These are phyloP conservation scores for Phialophora expanda DNA, from an alignment of 2,329 filamentous ascomycete genomes.

Conservation along the genomic window DNA sequence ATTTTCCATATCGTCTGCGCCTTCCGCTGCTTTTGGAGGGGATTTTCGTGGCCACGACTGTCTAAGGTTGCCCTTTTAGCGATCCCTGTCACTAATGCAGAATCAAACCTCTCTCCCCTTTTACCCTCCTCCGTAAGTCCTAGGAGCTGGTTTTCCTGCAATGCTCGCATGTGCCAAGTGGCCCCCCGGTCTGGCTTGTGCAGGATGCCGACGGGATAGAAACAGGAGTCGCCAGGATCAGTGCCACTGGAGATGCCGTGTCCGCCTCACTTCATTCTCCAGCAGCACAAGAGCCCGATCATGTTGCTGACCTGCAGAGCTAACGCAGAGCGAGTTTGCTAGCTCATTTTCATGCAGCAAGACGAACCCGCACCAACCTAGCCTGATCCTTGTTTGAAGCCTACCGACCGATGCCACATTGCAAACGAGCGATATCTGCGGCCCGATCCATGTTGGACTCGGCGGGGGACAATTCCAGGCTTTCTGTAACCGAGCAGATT, in stretches of 20 bases:
- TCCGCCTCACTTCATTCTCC: slow-evolving; percentile 14
- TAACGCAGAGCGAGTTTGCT: slow-evolving; percentile 1
- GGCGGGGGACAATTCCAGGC: background rate
- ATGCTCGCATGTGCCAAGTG: slow-evolving; percentile 7
- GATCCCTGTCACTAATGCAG: background rate
- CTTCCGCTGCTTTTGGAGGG: background rate
- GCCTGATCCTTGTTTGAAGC: slow-evolving; percentile 9
- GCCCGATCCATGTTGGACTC: slow-evolving; percentile 16
- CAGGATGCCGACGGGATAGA: background rate
- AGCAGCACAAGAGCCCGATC: background rate
- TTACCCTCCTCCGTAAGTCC: background rate
- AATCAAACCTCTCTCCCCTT: background rate
- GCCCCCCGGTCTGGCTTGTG: background rate
- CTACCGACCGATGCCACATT: slow-evolving; percentile 24
- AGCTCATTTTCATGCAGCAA: background rate
- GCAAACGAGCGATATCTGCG: slow-evolving; percentile 20
- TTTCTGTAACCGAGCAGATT: background rate
- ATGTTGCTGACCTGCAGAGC: background rate
- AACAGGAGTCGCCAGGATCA: background rate
- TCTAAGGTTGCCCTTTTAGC: background rate
- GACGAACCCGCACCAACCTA: slow-evolving; percentile 12
- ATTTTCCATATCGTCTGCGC: background rate
- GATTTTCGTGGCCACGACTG: background rate
- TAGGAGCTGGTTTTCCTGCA: slow-evolving; percentile 2
- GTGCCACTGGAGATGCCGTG: slow-evolving; percentile 5